Conservation (phyloP, 2,329 filamentous ascomycete genomes). For the Sordariomycetes sp. region DNA sequence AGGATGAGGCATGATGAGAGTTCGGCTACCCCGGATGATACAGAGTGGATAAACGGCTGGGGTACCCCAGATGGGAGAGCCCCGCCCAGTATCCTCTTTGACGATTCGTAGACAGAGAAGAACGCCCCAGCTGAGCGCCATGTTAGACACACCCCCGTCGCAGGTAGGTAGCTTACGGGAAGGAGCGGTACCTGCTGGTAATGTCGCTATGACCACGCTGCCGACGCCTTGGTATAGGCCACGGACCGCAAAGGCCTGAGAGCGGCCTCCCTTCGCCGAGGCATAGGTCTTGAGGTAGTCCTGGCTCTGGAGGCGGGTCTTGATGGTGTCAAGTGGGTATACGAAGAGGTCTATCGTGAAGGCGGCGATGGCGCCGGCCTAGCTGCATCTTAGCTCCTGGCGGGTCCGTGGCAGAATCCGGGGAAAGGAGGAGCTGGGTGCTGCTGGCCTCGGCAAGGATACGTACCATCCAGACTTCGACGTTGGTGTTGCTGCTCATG, state of each 20-base stretch:
- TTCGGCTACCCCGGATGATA: constrained; percentile 41
- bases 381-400: not conserved
- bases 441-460: not conserved
- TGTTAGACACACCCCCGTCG: not conserved
- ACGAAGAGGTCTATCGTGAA: constrained; percentile 79
- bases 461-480: not conserved
- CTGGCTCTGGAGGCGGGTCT: constrained; percentile 73
- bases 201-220: constrained; percentile 71
- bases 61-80: not conserved
- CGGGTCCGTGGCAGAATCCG: not conserved
- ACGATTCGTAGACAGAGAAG: not conserved
- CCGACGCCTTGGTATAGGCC: constrained; percentile 84
- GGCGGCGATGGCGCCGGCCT: constrained; percentile 79
- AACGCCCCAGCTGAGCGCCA: not conserved
- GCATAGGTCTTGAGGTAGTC: constrained; percentile 58
- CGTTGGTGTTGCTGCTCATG: not conserved
- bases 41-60: not conserved
- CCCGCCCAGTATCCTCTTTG: not conserved
- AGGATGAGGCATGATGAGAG: constrained; percentile 78
- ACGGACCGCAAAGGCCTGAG: constrained; percentile 44
- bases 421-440: not conserved
- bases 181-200: constrained; percentile 62
- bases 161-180: not conserved
- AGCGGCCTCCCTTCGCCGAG: constrained; percentile 38
- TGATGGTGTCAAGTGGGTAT: constrained; percentile 82